A percentile compares a stretch with the other conserved stretches of the same genome.
phyloP scores from a whole-genome alignment of 805 yeast genomes.

The Candida xyloterini region DNA sequence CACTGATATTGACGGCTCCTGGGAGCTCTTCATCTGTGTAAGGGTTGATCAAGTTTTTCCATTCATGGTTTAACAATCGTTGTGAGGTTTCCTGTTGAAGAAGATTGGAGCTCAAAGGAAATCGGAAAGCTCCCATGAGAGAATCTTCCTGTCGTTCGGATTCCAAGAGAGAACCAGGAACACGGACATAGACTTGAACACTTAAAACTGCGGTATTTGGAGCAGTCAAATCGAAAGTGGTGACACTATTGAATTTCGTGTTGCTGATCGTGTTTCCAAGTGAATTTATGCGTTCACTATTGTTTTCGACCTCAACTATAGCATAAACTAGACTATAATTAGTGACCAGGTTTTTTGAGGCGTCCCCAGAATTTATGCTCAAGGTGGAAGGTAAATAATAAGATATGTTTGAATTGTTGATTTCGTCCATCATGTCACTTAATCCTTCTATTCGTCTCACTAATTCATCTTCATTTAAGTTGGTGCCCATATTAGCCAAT shows the following conservation, averaged over 20 bases:
- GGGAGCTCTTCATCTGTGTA: slow-evolving; percentile 30
- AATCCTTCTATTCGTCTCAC: slow-evolving; percentile 33
- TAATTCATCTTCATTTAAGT: slow-evolving; percentile 33
- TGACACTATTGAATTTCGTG: slow-evolving; percentile 85
- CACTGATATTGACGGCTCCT: slow-evolving; percentile 40
- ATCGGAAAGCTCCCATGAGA: slow-evolving; percentile 66
- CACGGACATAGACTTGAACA: slow-evolving; percentile 73
- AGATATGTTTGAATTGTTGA: slow-evolving; percentile 25
- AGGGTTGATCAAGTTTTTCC: slow-evolving; percentile 37
- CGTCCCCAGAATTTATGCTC: slow-evolving; percentile 38
- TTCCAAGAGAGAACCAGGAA: slow-evolving; percentile 60
- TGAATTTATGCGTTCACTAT: slow-evolving; percentile 85
- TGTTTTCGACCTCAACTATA: slow-evolving; percentile 92
- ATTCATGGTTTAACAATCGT: slow-evolving; percentile 69
- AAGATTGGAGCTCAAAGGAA: slow-evolving; percentile 42
- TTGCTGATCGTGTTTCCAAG: slow-evolving; percentile 72
- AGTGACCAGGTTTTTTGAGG: slow-evolving; percentile 54
- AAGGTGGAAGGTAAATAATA: slow-evolving; percentile 44
- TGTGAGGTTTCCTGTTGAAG: slow-evolving; percentile 34
- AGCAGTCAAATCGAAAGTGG: slow-evolving; percentile 84
- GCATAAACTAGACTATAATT: slow-evolving; percentile 60
- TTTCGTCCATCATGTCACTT: slow-evolving; percentile 29
- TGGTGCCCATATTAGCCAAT: slow-evolving; percentile 55
- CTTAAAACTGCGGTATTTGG: slow-evolving; percentile 45
- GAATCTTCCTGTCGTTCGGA: slow-evolving; percentile 54